phyloP scores from a whole-genome alignment of 306 rosid species.

The Sechiopsis laciniata region DNA sequence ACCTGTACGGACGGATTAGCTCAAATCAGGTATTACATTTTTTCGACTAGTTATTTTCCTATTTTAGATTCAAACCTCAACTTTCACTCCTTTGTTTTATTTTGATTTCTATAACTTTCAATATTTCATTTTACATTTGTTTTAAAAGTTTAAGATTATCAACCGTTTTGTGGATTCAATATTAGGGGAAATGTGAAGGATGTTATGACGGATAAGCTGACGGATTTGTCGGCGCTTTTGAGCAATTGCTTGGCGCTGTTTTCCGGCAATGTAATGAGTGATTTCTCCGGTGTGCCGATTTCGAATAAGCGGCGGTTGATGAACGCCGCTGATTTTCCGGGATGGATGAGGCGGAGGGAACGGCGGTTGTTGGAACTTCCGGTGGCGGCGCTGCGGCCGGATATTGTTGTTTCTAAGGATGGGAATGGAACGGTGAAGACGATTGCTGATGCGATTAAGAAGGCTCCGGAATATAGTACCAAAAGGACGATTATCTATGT shows the following conservation, averaged over 20 bases:
- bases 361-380: conserved; percentile 54
- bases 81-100: too few species aligned
- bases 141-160: too few species aligned
- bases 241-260: conserved; percentile 84
- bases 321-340: conserved; percentile 46
- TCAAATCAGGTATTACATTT: too few species aligned
- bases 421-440: conserved; percentile 65
- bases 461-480: conserved; percentile 45
- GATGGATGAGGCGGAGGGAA: conserved; percentile 53
- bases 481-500: conserved; percentile 61
- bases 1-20: conserved; percentile 70
- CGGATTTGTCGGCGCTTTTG: conserved; percentile 59
- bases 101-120: too few species aligned
- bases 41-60: too few species aligned
- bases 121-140: too few species aligned
- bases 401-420: conserved; percentile 52
- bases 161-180: too few species aligned
- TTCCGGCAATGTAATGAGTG: conserved; percentile 32
- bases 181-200: conserved; percentile 11
- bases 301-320: conserved; percentile 42
- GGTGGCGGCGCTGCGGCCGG: conserved; percentile 48
- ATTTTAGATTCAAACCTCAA: too few species aligned
- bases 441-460: conserved; percentile 68
- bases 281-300: conserved; percentile 76
- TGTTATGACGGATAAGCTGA: conserved; percentile 40